Conservation (phyloP, 192 early-diverging fungal genomes). For the Podila verticillata region DNA sequence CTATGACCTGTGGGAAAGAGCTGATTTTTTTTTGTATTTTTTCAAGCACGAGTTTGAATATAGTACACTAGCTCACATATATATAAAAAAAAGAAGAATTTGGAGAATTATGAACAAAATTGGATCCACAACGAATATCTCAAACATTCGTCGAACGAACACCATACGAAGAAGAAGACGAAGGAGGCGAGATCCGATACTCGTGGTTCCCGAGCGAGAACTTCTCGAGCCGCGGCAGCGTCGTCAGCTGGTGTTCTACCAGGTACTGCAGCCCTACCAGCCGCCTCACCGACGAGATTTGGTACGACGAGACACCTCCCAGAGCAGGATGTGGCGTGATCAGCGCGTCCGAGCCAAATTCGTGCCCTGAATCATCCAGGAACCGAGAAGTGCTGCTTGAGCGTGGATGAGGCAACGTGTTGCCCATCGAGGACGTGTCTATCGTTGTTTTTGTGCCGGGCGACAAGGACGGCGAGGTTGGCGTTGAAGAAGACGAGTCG, state of each 20-base stretch:
- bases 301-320: neutral
- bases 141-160: neutral
- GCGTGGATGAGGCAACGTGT: neutral
- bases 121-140: neutral
- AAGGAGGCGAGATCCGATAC: constrained; percentile 16
- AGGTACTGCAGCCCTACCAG: constrained; percentile 32
- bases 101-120: neutral
- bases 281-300: constrained; percentile 15
- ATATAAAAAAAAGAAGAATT: neutral
- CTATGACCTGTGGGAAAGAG: too few relatives aligned
- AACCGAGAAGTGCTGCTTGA: too few relatives aligned
- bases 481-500: neutral
- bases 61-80: neutral
- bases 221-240: constrained; percentile 18
- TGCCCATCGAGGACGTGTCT: too few relatives aligned
- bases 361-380: too few relatives aligned
- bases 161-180: neutral
- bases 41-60: too few relatives aligned
- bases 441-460: too few relatives aligned
- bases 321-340: neutral
- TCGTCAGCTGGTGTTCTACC: constrained; percentile 29
- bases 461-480: neutral
- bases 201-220: constrained; percentile 19
- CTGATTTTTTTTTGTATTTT: neutral
- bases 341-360: too few relatives aligned